Percentiles rank a stretch among this genome's conserved stretches.
Evolutionary conservation across 1,139 yeast genomes (phyloP).

Genomic region (Suhomyces panamericanus): DNA sequence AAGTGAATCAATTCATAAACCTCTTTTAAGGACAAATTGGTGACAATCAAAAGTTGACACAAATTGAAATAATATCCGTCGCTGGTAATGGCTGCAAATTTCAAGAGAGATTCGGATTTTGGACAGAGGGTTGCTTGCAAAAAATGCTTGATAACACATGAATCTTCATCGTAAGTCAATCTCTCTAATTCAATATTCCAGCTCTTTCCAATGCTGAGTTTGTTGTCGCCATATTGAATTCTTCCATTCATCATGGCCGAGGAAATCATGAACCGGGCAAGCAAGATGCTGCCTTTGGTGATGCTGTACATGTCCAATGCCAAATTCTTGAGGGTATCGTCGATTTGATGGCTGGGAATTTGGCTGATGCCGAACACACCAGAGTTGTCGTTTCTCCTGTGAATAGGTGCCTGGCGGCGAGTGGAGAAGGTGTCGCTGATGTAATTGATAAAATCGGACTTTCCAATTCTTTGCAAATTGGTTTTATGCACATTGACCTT

Average conservation of each 20-base stretch:
- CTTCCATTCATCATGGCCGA: conserved; percentile 12
- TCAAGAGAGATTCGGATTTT: conserved; percentile 28
- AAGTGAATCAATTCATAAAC: conserved; percentile 32
- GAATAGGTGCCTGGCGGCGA: conserved; percentile 3
- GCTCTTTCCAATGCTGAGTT: conserved; percentile 11
- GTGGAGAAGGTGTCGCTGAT: conserved; percentile 11
- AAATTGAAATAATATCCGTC: conserved; percentile 44
- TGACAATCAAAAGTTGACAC: conserved; percentile 43
- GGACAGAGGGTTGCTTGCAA: conserved; percentile 18
- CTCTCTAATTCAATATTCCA: conserved; percentile 15
- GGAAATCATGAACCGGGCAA: conserved; percentile 15
- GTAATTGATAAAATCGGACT: conserved; percentile 14
- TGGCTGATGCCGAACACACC: conserved; percentile 7
- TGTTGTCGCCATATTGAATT: conserved; percentile 11
- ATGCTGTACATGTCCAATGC: conserved; percentile 9
- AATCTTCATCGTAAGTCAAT: conserved; percentile 5
- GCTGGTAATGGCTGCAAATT: conserved; percentile 48
- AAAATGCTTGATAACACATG: conserved; percentile 14
- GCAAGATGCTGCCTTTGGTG: conserved; percentile 21
- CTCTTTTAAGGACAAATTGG: conserved; percentile 31
- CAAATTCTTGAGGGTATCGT: conserved; percentile 6
- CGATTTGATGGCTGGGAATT: conserved; percentile 1
- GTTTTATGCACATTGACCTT: conserved; percentile 9
- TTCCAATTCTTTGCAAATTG: conserved; percentile 11
- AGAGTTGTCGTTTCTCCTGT: conserved; percentile 5